Conservation (phyloP, 2,329 filamentous ascomycete species). For the Orbilia blumenaviensis region DNA sequence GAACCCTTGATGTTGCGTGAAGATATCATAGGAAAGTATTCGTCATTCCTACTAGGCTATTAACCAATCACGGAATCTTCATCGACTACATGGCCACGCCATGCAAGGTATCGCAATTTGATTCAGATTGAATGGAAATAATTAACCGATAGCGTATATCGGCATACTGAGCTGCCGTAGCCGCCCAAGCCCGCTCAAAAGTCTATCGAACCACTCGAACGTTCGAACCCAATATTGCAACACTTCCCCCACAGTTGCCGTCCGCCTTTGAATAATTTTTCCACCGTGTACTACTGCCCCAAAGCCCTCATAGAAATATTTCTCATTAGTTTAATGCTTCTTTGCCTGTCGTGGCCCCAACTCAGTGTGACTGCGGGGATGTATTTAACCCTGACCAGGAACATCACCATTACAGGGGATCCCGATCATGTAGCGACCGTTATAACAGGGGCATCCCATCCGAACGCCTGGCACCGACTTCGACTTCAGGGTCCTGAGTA, state of each 20-base stretch:
- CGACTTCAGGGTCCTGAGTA: background rate
- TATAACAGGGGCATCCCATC: conserved; percentile 2
- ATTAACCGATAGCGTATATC: background rate
- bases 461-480: background rate
- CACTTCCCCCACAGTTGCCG: no score
- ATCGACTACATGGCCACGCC: background rate
- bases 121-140: background rate
- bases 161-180: background rate
- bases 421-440: background rate
- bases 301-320: background rate
- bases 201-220: background rate
- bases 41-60: background rate
- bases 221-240: no score
- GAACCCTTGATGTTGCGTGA: no score
- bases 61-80: background rate
- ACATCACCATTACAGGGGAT: background rate
- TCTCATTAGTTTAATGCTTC: background rate
- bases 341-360: no score
- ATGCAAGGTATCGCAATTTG: background rate
- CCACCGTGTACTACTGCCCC: background rate
- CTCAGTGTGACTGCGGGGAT: background rate
- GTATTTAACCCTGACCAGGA: conserved; percentile 1
- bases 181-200: background rate
- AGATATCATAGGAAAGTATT: no score
- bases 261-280: no score